Evolutionary conservation across 192 early-diverging fungal species (phyloP).

Genomic region (Linnemannia elongata): DNA sequence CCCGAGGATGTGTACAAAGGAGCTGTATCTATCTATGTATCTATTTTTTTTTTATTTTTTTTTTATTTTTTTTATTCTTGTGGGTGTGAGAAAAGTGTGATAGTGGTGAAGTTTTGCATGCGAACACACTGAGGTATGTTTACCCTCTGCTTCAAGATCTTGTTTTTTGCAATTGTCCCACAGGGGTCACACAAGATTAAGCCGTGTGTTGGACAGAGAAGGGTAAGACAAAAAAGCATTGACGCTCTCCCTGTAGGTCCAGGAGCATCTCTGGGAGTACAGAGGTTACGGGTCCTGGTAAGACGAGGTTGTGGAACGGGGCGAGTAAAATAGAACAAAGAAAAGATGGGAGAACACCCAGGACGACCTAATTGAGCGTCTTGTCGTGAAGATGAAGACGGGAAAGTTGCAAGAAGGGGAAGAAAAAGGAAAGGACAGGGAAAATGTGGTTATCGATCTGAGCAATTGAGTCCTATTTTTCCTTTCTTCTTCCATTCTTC

Average conservation of each 20-base stretch:
- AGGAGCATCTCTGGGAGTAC: background rate
- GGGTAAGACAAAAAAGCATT: slow-evolving; percentile 8
- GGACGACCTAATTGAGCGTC: background rate
- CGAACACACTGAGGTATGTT: background rate
- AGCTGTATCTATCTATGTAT: slow-evolving; percentile 5
- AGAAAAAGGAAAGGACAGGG: background rate
- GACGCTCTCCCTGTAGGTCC: background rate
- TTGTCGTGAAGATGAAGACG: background rate
- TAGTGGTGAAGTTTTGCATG: background rate
- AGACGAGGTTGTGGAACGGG: background rate
- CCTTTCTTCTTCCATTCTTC: background rate
- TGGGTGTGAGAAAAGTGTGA: background rate
- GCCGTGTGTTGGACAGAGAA: background rate
- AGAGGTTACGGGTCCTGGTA: background rate
- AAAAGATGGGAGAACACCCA: background rate
- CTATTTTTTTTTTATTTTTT: background rate
- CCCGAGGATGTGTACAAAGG: background rate
- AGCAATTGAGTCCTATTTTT: background rate
- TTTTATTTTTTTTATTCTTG: background rate
- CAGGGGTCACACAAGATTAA: slow-evolving; percentile 10
- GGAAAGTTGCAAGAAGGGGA: background rate
- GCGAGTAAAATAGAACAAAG: background rate
- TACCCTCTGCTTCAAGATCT: background rate
- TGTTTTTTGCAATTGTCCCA: background rate
- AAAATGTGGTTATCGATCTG: background rate